Evolutionary conservation across 2,329 filamentous ascomycete genomes (phyloP), one percentile per base, ranked within the genome.

Genomic region (Calonectria multiphialidica): DNA sequence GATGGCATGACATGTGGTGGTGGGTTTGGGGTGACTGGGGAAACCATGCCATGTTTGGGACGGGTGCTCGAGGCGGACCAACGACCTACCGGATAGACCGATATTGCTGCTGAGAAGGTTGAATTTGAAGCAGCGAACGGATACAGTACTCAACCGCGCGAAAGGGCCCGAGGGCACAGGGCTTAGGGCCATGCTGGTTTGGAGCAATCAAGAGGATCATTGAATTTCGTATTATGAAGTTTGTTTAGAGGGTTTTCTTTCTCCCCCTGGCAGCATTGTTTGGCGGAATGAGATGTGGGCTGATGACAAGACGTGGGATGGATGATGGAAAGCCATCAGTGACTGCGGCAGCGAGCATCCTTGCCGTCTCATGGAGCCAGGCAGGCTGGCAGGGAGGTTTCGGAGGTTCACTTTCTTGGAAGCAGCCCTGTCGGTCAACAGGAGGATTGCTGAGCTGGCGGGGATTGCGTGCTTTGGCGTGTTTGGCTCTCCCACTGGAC

Each of bases 41-140:
- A 71, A 63, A 55, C 68, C 55, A 63, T 71, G 68, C 21, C 49
- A 18, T n/a, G 40, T 50, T n/a, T 49, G 45, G 55, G 33, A 23
- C 35, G 45, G 53, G 23, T 33, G 67, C 30, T 21, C 23, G n/a
- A 64, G 42, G 67, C 61, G 49, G 49, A 49, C 42, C 30, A 23
- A 49, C 45, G 40, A 30, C 25, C 40, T 61, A 30, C 25, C 40
- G 68, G 53, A 50, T 66, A 61, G n/a, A 18, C 62, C 30, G 68
- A 59, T 45, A 66, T 57, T 35, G 61, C 37, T 64, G 40, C 37
- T 33, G 47, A 42, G 45, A 18, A 53, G n/a, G 33, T 28, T 9
- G 23, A 5, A 12, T 16, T 40, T n/a, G 62, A n/a, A 18, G 13
- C 30, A 49, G 15, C 9, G 35, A 59, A 59, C 53, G 35, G 35